phyloP scores from a whole-genome alignment of 306 rosid species.

The Castanea mollissima region DNA sequence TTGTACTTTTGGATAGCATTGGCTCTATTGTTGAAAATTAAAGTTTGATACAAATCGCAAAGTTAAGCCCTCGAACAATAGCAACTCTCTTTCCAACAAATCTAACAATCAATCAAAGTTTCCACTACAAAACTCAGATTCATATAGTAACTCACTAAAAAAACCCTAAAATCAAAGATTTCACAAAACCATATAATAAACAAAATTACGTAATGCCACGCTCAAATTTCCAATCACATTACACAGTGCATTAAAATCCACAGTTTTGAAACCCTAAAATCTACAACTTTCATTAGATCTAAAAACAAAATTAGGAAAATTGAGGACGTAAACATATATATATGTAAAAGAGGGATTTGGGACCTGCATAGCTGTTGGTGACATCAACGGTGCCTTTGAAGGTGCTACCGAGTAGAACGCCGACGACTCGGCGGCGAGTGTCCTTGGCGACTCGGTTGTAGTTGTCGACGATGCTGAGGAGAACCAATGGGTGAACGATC shows the following conservation, averaged over 20 bases:
- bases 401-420: constrained; percentile 77
- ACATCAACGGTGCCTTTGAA: constrained; percentile 85
- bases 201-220: background rate
- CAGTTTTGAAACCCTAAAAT: background rate
- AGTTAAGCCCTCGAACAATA: background rate
- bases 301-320: background rate
- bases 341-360: background rate
- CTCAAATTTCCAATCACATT: background rate
- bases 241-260: background rate
- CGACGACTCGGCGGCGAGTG: constrained; percentile 82
- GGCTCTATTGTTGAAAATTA: background rate
- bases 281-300: background rate
- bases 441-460: constrained; percentile 86
- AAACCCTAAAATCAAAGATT: background rate
- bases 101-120: background rate
- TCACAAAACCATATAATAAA: background rate
- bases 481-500: constrained; percentile 76
- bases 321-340: too few species aligned
- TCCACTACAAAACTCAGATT: background rate
- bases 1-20: background rate
- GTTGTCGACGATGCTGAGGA: constrained; percentile 91
- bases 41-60: background rate
- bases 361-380: constrained; percentile 89
- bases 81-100: background rate
- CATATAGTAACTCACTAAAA: background rate